phyloP scores from a whole-genome alignment of 352 stramenopile genomes.

The Salisapilia sapeloensis region DNA sequence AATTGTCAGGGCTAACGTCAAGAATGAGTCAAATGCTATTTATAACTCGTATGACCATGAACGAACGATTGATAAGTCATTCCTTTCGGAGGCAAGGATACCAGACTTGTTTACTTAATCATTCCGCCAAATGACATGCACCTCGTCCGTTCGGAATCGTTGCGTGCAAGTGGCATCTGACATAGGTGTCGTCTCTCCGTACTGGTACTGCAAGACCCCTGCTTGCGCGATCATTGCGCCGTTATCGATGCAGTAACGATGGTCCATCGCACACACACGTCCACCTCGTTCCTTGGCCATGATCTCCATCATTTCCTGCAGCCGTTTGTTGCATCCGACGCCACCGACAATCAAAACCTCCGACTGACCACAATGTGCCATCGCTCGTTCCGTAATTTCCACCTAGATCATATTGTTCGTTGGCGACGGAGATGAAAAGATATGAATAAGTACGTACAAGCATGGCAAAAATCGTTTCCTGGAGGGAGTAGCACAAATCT shows the following conservation, averaged over 20 bases:
- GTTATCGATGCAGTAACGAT: conserved; percentile 99
- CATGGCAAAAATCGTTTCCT: conserved; percentile 99
- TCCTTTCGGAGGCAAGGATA: too few species aligned
- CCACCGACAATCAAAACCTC: conserved; percentile 98
- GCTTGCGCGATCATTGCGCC: conserved; percentile 99
- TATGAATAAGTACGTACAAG: conserved; percentile 36
- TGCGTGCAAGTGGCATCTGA: conserved; percentile 90
- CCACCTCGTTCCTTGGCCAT: conserved; percentile 94
- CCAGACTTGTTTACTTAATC: conserved; percentile 13
- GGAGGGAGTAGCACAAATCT: conserved; percentile 97
- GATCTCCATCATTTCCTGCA: conserved; percentile 96
- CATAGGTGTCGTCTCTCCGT: conserved; percentile 81
- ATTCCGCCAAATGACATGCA: conserved; percentile 92
- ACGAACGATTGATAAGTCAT: too few species aligned
- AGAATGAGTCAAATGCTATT: too few species aligned
- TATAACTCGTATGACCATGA: too few species aligned
- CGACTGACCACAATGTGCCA: conserved; percentile 94
- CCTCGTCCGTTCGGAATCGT: conserved; percentile 96
- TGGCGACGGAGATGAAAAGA: neutral
- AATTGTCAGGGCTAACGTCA: too few species aligned
- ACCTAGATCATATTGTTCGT: conserved; percentile 60
- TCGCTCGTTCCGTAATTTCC: conserved; percentile 99
- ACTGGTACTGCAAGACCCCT: conserved; percentile 94
- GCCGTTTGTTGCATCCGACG: conserved; percentile 87
- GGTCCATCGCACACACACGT: conserved; percentile 95